Evolutionary conservation across 495 filamentous ascomycete genomes (phyloP).

Genomic region (Aspergillus nanangensis): DNA sequence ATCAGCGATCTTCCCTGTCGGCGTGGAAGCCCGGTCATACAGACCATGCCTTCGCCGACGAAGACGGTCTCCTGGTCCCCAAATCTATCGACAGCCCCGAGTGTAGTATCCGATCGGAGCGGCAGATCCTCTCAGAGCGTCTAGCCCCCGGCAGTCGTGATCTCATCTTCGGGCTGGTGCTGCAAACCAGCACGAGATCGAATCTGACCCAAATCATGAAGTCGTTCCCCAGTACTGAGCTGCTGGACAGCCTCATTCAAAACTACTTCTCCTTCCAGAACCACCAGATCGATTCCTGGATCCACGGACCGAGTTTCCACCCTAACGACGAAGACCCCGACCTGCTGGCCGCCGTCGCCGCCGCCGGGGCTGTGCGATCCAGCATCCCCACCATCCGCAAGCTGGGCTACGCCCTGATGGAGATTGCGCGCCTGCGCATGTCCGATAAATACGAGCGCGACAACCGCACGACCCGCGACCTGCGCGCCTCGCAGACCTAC

Average conservation of each 20-base stretch:
- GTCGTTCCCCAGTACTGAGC: slow-evolving; percentile 55
- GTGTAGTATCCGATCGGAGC: slow-evolving; percentile 11
- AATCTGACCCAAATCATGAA: slow-evolving; percentile 46
- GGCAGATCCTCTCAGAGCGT: slow-evolving; percentile 22
- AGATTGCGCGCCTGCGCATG: slow-evolving; percentile 50
- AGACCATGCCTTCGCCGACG: slow-evolving; percentile 49
- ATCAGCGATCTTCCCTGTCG: slow-evolving; percentile 47
- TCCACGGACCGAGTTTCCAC: slow-evolving; percentile 54
- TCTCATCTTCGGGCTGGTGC: slow-evolving; percentile 53
- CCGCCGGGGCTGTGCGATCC: slow-evolving; percentile 52
- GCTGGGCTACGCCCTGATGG: slow-evolving; percentile 59
- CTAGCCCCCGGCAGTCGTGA: slow-evolving; percentile 48
- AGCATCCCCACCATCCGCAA: slow-evolving; percentile 53
- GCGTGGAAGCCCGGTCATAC: slow-evolving; percentile 47
- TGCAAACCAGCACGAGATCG: slow-evolving; percentile 44
- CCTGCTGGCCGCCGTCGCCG: slow-evolving; percentile 48
- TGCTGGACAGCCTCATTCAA: slow-evolving; percentile 58
- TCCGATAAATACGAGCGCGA: slow-evolving; percentile 50
- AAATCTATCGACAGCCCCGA: slow-evolving; percentile 30
- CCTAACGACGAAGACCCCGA: slow-evolving; percentile 49
- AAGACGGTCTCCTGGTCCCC: slow-evolving; percentile 49
- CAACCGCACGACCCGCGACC: slow-evolving; percentile 49
- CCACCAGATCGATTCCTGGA: slow-evolving; percentile 47
- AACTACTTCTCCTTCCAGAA: slow-evolving; percentile 51
- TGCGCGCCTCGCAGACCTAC: slow-evolving; percentile 52